Base-by-base conservation (phyloP, 2,329 filamentous ascomycete genomes). In the Teratosphaeria pseudoeucalypti region DNA sequence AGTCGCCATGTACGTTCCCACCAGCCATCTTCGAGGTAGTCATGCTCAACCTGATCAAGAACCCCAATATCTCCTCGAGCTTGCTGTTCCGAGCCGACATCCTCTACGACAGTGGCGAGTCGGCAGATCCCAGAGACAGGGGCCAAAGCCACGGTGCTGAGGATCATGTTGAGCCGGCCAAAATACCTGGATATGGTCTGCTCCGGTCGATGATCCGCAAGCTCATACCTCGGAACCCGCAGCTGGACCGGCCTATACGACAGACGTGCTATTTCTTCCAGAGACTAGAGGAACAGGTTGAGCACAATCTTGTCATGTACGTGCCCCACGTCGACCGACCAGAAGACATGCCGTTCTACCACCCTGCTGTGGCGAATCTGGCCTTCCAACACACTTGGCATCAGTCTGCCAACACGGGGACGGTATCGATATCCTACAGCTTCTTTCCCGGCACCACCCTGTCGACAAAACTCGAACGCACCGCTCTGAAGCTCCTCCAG, bases 31-130 rank as follows among this genome's bases (percentile, higher is more conserved):
- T 91, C 70, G 74, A 79, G 61, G 73, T 79, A 49, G 85, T 88
- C 56, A 89, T 90, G 84, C 75, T 84, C 66, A 90, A 92, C 67
- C 77, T 92, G 59, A 82, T 92, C 64, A 82, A 81, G 65, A 92
- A 92, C 67, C 89, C 89, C 0, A 92, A 94, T 65, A 79, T 90
- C 73, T 90, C 90, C 64, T 89, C 88, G 0, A 85, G 81, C 16
- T 88, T 87, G 80, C 78, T 94, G 1, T 89, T 91, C 67, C 83
- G 89, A 34, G 89, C 89, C 54, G 89, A 94, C 67, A 85, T 92
- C 29, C 78, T 88, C 29, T 80, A 83, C 60, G 81, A 86, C 64
- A 23, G n/a, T 10, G 55, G 47, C 32, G 27, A 26, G 19, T n/a
- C 34, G 9, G 74, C 77, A 53, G 82, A 86, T 63, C 66, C 79